Evolutionary conservation across 192 early-diverging fungal species (phyloP).

Genomic region (Pilaira anomala): DNA sequence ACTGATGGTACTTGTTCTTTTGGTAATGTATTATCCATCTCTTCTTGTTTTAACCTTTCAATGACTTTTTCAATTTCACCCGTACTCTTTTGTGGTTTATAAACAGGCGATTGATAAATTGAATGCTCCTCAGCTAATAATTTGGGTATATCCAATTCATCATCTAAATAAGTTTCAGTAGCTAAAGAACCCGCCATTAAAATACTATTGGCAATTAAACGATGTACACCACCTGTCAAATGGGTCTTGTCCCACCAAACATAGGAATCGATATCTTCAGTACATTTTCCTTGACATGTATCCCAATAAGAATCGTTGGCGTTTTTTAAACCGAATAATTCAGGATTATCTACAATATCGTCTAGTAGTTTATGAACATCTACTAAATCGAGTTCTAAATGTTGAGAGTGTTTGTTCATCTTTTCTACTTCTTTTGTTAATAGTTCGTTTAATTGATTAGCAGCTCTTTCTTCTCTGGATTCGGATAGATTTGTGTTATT

Average conservation of each 20-base stretch:
- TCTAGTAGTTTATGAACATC: constrained; percentile 20
- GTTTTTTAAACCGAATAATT: constrained; percentile 31
- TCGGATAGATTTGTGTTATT: background rate
- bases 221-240: constrained; percentile 36
- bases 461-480: constrained; percentile 6
- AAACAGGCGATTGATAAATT: constrained; percentile 3
- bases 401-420: constrained; percentile 16
- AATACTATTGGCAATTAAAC: constrained; percentile 29
- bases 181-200: constrained; percentile 20
- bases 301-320: constrained; percentile 26
- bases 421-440: constrained; percentile 9
- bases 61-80: constrained; percentile 1
- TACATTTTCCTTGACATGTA: constrained; percentile 30
- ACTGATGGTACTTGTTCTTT: background rate
- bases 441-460: constrained; percentile 10
- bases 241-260: constrained; percentile 39
- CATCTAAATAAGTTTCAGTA: background rate
- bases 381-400: constrained; percentile 21
- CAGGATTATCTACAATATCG: constrained; percentile 22
- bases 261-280: constrained; percentile 25
- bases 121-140: background rate
- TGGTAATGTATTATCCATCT: constrained; percentile 5
- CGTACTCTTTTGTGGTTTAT: constrained; percentile 7
- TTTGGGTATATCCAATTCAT: background rate
- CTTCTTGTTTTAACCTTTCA: background rate